Evolutionary conservation across 2,329 filamentous ascomycete species (phyloP), one percentile per base, ranked within the genome.

Genomic region (Penicillium italicum): DNA sequence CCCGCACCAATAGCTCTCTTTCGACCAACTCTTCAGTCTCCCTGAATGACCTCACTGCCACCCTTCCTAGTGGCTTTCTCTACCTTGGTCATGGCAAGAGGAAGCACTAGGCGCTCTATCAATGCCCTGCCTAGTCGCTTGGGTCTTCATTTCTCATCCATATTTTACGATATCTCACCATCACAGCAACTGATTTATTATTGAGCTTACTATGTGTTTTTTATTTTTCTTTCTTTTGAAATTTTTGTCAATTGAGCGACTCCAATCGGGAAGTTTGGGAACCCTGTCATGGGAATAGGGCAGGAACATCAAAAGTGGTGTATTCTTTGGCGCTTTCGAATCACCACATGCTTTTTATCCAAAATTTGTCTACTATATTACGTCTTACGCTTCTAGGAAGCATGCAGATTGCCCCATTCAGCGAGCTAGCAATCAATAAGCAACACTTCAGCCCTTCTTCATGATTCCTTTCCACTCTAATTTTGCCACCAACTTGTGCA

Each of bases 1-100:
- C 55, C 26, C 68, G 68, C 42, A 67, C 69, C 37, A 62, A 61
- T 60, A 70, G 69, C 60, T 63, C 66, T 24, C 62, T 66, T 16
- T 70, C 68, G n/a, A 59, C 63, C 1, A 57, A 60, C 7, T 63
- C 62, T 1, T 45, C 49, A 14, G 60, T 45, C 28, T 62, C 60
- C 10, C 45, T 63, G 31, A 43, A 55, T 49, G 61, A 57, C 34
- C 40, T 56, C 31, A 31, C 50, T 9, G 37, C 53, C 14, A 58
- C 57, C 9, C 55, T 66, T 10, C 65, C 66, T 2, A 59, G 45
- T 33, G 67, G 65, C 26, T 70, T 67, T 56, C 66, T 69, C 43
- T 68, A 59, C 58, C 62, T 71, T 22, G 68, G 68, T 51, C 59
- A 68, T 57, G 49, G 54, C 49, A 61, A 54, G 37, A 54, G 55